Conservation (phyloP, 2,329 filamentous ascomycete species). For the Trichoderma lentiforme region DNA sequence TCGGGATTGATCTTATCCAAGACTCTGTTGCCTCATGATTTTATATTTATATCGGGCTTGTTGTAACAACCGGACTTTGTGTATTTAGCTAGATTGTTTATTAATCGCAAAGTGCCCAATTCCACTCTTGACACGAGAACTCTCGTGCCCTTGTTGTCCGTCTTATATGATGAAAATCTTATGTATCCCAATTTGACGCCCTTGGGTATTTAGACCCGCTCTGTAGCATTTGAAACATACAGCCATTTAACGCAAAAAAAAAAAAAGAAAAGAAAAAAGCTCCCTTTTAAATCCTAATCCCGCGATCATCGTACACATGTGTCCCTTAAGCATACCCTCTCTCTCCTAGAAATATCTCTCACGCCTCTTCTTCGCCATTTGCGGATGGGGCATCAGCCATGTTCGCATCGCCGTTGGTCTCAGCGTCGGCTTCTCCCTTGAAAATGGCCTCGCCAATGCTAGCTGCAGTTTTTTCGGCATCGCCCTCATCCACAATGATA, state of each 20-base stretch:
- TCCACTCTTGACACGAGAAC: slow-evolving; percentile 18
- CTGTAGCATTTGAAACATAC: not conserved
- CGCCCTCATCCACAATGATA: slow-evolving; percentile 28
- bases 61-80: slow-evolving; percentile 14
- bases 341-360: not conserved
- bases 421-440: slow-evolving; percentile 5
- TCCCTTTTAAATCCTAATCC: not conserved
- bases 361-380: not conserved
- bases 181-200: not conserved
- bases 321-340: not conserved
- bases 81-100: slow-evolving; percentile 21
- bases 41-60: not conserved
- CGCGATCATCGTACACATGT: not conserved
- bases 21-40: not conserved
- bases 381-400: slow-evolving; percentile 20
- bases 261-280: not conserved
- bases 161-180: not conserved
- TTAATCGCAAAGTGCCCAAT: slow-evolving; percentile 22
- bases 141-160: not conserved
- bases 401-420: slow-evolving; percentile 19
- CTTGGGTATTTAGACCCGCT: not conserved
- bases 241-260: not conserved
- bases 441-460: slow-evolving; percentile 30
- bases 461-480: slow-evolving; percentile 24
- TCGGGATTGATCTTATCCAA: not conserved